A percentile compares a stretch with the other conserved stretches of the same genome.
phyloP scores from a whole-genome alignment of 495 filamentous ascomycete species.

The Lophium mytilinum region DNA sequence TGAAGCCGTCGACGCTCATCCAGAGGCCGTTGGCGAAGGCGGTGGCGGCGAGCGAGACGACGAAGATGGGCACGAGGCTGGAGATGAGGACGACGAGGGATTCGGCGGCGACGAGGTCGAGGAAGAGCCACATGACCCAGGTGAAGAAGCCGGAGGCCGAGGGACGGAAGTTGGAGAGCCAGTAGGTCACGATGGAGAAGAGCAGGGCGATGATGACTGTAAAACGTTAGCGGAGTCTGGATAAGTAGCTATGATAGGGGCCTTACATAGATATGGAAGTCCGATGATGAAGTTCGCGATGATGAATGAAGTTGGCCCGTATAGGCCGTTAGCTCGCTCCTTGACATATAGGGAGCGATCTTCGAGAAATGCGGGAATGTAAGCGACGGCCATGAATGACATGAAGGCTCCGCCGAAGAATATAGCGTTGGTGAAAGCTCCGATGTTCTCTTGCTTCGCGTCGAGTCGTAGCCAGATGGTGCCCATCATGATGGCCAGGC shows the following conservation, averaged over 20 bases:
- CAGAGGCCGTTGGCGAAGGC: slow-evolving; percentile 80
- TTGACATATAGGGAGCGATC: slow-evolving; percentile 65
- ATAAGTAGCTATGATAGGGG: background rate
- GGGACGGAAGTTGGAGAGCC: slow-evolving; percentile 68
- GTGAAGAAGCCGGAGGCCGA: slow-evolving; percentile 59
- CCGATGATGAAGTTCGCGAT: slow-evolving; percentile 76
- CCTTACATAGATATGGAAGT: slow-evolving; percentile 59
- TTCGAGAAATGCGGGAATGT: slow-evolving; percentile 74
- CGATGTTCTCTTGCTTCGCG: slow-evolving; percentile 57
- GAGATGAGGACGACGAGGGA: slow-evolving; percentile 69
- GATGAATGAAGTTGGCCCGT: slow-evolving; percentile 62
- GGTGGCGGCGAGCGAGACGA: slow-evolving; percentile 63
- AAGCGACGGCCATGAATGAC: slow-evolving; percentile 84
- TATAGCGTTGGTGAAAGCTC: slow-evolving; percentile 73
- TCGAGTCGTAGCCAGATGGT: slow-evolving; percentile 71
- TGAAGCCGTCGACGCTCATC: slow-evolving; percentile 77
- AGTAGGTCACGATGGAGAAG: slow-evolving; percentile 69
- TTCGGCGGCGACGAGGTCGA: slow-evolving; percentile 74
- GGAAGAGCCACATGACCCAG: slow-evolving; percentile 80
- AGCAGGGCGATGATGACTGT: slow-evolving; percentile 59
- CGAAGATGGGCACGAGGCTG: slow-evolving; percentile 66
- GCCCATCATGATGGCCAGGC: slow-evolving; percentile 80
- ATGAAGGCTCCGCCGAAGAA: slow-evolving; percentile 81
- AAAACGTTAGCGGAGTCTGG: background rate
- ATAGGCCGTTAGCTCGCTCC: slow-evolving; percentile 74